Conservation (phyloP, 2,329 filamentous ascomycete genomes). For the Talaromyces sp. region DNA sequence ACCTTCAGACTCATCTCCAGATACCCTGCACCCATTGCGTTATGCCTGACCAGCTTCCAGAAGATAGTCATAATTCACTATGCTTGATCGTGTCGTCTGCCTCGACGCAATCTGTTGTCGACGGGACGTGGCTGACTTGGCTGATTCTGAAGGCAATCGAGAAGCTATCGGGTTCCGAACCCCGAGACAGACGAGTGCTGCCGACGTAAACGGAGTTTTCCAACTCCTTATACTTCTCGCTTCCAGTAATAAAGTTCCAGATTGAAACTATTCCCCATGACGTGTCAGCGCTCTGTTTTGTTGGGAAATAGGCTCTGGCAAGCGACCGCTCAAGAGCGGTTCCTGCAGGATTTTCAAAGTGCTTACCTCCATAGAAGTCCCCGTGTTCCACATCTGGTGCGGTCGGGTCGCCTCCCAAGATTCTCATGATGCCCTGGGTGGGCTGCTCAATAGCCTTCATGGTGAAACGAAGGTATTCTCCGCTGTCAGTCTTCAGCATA, state of each 20-base stretch:
- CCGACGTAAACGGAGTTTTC: background rate
- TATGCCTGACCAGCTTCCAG: background rate
- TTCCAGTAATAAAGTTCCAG: background rate
- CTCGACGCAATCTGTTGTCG: background rate
- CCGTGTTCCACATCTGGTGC: background rate
- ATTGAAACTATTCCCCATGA: background rate
- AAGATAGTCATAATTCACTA: background rate
- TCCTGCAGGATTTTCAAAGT: background rate
- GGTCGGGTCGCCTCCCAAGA: background rate
- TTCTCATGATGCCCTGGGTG: background rate
- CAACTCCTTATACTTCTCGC: background rate
- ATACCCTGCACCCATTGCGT: background rate
- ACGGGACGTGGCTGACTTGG: background rate
- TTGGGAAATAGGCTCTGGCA: background rate
- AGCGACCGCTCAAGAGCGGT: background rate
- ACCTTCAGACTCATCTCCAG: background rate
- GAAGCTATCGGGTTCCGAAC: background rate
- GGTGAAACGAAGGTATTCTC: background rate
- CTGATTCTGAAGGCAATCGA: background rate
- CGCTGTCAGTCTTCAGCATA: background rate
- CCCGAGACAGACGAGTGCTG: constrained; percentile 1
- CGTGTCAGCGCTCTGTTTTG: background rate
- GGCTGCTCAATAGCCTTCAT: constrained; percentile 1
- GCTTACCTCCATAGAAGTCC: background rate
- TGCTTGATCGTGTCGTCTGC: background rate